Evolutionary conservation across 2,329 filamentous ascomycete species (phyloP).

Genomic region (Salinomyces thailandicus): DNA sequence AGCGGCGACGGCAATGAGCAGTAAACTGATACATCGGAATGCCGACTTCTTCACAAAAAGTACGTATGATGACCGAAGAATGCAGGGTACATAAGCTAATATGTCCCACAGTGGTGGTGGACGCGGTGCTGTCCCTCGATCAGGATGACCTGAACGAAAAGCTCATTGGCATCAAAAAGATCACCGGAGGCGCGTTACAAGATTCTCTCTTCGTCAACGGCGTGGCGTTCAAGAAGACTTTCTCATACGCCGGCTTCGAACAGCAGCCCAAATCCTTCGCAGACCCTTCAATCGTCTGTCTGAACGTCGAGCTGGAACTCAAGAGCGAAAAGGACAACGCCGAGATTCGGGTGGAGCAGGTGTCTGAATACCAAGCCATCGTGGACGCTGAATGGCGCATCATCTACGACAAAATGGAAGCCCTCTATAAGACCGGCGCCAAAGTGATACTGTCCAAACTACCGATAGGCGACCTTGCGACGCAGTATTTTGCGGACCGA

Average conservation of each 20-base stretch:
- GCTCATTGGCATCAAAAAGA: conserved; percentile 96
- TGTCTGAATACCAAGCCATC: conserved; percentile 98
- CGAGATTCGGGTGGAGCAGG: conserved; percentile 93
- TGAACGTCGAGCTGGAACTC: conserved; percentile 95
- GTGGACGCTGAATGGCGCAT: conserved; percentile 99
- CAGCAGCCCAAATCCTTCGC: conserved; percentile 95
- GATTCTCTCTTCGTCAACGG: conserved; percentile 96
- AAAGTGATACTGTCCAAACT: conserved; percentile 97
- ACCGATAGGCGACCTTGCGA: conserved; percentile 93
- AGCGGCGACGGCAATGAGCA: conserved; percentile 95
- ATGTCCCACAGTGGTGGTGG: conserved; percentile 69
- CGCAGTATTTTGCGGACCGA: conserved; percentile 88
- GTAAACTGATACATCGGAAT: conserved; percentile 97
- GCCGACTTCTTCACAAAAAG: conserved; percentile 96
- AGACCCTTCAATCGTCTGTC: conserved; percentile 89
- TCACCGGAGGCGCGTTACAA: conserved; percentile 88
- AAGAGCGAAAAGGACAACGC: conserved; percentile 99
- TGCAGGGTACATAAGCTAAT: conserved; percentile 18
- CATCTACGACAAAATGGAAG: conserved; percentile 98
- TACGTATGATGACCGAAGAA: conserved; percentile 35
- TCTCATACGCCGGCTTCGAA: conserved; percentile 97
- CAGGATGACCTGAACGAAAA: conserved; percentile 97
- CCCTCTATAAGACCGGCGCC: conserved; percentile 82
- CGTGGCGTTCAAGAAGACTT: conserved; percentile 99
- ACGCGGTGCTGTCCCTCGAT: conserved; percentile 88